A percentile compares a stretch with the other conserved stretches of the same genome.
phyloP scores from a whole-genome alignment of 2,329 filamentous ascomycete genomes.

The Didymella lethalis region DNA sequence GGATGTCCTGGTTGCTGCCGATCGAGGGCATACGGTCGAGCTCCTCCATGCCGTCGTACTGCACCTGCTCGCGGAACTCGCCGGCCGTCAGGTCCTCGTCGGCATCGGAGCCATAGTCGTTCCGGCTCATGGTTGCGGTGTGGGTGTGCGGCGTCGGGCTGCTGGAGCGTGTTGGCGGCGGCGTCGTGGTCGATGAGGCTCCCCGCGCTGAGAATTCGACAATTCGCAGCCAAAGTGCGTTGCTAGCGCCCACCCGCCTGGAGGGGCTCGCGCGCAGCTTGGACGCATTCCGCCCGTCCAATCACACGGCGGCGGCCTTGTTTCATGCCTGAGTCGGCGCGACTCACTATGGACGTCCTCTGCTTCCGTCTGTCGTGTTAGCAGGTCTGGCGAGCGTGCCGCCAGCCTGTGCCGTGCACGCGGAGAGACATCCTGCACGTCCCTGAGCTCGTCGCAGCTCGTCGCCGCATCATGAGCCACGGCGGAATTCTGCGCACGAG shows the following conservation, averaged over 20 bases:
- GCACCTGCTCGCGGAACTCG: conserved; percentile 87
- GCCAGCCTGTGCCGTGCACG: conserved; percentile 8
- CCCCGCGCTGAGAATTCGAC: conserved; percentile 24
- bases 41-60: conserved; percentile 87
- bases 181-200: conserved; percentile 24
- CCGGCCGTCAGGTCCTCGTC: conserved; percentile 96
- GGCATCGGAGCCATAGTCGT: conserved; percentile 73
- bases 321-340: conserved; percentile 6
- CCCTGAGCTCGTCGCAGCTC: conserved; percentile 1
- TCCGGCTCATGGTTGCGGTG: conserved; percentile 29
- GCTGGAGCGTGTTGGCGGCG: conserved; percentile 11
- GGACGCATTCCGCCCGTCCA: conserved; percentile 1
- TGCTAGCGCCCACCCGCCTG: conserved; percentile 15
- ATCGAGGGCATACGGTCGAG: conserved; percentile 71
- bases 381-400: conserved; percentile 14
- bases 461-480: conserved; percentile 10
- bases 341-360: conserved; percentile 6
- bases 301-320: conserved; percentile 12
- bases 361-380: conserved; percentile 3
- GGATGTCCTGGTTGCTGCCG: conserved; percentile 86
- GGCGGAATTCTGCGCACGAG: background rate
- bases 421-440: conserved; percentile 13
- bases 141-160: conserved; percentile 18
- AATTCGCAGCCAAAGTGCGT: conserved; percentile 16
- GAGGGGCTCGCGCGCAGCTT: background rate